Evolutionary conservation across 2,329 filamentous ascomycete species (phyloP).

Genomic region (Penicillium italicum): DNA sequence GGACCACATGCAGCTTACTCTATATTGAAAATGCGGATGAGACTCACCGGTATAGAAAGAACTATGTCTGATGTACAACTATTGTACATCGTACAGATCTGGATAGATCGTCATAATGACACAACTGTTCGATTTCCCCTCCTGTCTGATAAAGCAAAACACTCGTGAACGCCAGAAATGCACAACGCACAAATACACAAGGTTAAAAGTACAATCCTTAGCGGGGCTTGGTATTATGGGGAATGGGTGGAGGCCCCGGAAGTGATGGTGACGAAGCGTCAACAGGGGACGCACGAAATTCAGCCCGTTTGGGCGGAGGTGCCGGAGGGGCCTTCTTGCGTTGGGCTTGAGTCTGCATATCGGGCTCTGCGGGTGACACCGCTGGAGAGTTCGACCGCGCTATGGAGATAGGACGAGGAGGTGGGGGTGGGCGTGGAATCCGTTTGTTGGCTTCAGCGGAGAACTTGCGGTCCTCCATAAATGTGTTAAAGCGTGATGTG

Average conservation of each 20-base stretch:
- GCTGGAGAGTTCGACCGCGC: slow-evolving; percentile 17
- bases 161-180: not conserved
- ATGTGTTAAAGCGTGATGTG: slow-evolving; percentile 45
- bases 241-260: slow-evolving; percentile 53
- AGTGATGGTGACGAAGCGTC: slow-evolving; percentile 24
- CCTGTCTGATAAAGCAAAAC: not conserved
- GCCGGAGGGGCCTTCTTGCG: slow-evolving; percentile 54
- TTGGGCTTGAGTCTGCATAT: slow-evolving; percentile 21
- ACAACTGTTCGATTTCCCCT: not conserved
- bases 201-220: slow-evolving; percentile 22
- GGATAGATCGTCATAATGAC: not conserved
- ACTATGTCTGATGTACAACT: not conserved
- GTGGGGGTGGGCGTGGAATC: slow-evolving; percentile 27
- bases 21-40: not conserved
- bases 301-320: slow-evolving; percentile 53
- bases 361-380: slow-evolving; percentile 25
- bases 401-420: slow-evolving; percentile 13
- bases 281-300: slow-evolving; percentile 40
- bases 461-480: slow-evolving; percentile 41
- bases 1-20: slow-evolving; percentile 23
- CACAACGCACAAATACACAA: not conserved
- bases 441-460: slow-evolving; percentile 24
- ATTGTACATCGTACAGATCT: not conserved
- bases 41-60: not conserved
- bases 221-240: slow-evolving; percentile 55